Percentiles rank a stretch among this genome's conserved stretches.
Conservation (phyloP, 2,329 filamentous ascomycete species). For the Cryphonectria naterciae region DNA sequence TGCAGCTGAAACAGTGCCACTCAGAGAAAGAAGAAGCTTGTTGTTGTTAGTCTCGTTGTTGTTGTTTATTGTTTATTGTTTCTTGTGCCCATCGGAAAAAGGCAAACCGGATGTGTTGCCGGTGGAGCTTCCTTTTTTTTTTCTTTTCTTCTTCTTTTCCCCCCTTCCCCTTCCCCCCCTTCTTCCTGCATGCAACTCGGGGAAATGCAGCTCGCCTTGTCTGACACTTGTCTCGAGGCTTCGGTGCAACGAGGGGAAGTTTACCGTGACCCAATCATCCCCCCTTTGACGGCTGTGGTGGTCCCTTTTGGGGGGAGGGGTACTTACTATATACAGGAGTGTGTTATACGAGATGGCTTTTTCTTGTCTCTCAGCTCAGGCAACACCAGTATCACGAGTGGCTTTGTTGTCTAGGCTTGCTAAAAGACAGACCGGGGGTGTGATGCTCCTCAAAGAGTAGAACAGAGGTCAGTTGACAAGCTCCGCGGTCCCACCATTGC, state of each 20-base stretch:
- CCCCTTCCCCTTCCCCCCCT: neutral
- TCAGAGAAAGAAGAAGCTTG: neutral
- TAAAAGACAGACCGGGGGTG: no score
- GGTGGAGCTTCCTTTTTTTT: slow-evolving; percentile 11
- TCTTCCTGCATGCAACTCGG: slow-evolving; percentile 9
- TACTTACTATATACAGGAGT: neutral
- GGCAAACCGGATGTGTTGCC: slow-evolving; percentile 6
- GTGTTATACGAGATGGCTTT: neutral
- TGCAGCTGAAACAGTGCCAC: slow-evolving; percentile 24
- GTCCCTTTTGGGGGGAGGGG: neutral
- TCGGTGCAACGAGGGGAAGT: neutral
- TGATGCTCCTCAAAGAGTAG: no score
- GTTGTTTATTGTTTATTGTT: neutral
- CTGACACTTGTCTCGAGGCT: slow-evolving; percentile 4
- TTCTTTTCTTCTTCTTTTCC: no score
- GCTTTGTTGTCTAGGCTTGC: no score
- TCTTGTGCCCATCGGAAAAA: neutral
- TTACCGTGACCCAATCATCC: neutral
- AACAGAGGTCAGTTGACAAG: neutral
- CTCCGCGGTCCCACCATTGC: neutral
- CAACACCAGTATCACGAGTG: neutral
- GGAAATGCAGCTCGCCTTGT: slow-evolving; percentile 17
- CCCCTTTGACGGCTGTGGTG: neutral
- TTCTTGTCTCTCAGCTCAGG: neutral
- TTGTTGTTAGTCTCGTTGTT: neutral